Conservation (phyloP, 2,329 filamentous ascomycete genomes). For the Gliomastix tumulicola region DNA sequence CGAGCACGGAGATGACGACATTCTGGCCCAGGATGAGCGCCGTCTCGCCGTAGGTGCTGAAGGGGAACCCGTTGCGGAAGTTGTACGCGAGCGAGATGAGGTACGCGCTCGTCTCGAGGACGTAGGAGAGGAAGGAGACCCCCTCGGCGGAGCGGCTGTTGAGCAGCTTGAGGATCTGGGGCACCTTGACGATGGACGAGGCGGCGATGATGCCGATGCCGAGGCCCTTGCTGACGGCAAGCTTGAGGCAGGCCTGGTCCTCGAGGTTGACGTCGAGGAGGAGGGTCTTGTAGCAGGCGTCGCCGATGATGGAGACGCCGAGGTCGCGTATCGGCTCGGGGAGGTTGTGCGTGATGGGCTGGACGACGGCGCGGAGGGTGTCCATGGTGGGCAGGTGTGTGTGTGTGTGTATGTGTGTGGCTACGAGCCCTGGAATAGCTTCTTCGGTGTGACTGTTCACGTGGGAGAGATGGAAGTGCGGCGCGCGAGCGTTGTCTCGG, state of each 20-base stretch:
- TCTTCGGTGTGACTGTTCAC: no score
- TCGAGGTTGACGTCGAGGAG: conserved; percentile 77
- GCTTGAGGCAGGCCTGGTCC: conserved; percentile 73
- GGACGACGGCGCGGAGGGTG: conserved; percentile 50
- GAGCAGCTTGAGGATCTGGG: conserved; percentile 90
- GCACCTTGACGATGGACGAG: conserved; percentile 89
- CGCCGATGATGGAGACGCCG: conserved; percentile 73
- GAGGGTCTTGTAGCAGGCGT: conserved; percentile 77
- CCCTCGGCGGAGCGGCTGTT: conserved; percentile 74
- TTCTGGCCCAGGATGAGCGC: conserved; percentile 90
- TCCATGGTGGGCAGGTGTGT: conserved; percentile 45
- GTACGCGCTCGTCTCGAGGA: conserved; percentile 84
- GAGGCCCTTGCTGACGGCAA: conserved; percentile 85
- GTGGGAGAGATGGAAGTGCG: no score
- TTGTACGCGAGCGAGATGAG: conserved; percentile 91
- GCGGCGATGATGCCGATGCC: conserved; percentile 91
- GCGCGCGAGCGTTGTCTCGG: no score
- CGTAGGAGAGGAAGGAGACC: conserved; percentile 82
- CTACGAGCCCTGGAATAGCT: neutral
- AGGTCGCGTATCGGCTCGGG: conserved; percentile 69
- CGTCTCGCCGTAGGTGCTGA: conserved; percentile 95
- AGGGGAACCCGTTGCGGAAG: conserved; percentile 82
- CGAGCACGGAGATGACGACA: conserved; percentile 77
- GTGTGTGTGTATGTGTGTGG: conserved; percentile 21
- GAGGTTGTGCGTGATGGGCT: conserved; percentile 65